Evolutionary conservation across 768 basidiomycete species (phyloP).

Genomic region (Lyophyllum decastes): DNA sequence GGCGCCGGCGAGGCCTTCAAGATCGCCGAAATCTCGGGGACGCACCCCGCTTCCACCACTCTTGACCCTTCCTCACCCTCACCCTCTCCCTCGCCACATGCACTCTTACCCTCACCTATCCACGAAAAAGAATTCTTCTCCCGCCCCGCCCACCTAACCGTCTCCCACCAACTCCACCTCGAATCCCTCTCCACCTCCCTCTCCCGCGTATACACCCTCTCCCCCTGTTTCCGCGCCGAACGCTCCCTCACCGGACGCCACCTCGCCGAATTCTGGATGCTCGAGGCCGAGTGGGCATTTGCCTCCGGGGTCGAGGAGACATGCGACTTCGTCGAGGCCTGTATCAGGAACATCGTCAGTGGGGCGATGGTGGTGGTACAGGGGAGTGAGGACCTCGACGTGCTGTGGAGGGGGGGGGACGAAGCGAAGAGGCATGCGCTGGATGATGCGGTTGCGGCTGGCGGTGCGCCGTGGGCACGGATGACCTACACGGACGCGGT

Average conservation of each 20-base stretch:
- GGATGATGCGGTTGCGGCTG: slow-evolving; percentile 33
- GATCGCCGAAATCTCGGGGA: slow-evolving; percentile 43
- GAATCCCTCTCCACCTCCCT: slow-evolving; percentile 82
- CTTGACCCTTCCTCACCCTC: slow-evolving; percentile 5
- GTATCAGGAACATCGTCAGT: slow-evolving; percentile 27
- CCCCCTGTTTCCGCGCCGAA: slow-evolving; percentile 95
- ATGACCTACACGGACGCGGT: slow-evolving; percentile 84
- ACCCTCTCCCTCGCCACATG: slow-evolving; percentile 20
- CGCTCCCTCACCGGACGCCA: slow-evolving; percentile 87
- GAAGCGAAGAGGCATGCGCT: slow-evolving; percentile 33
- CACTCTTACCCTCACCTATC: slow-evolving; percentile 10
- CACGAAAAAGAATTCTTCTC: slow-evolving; percentile 65
- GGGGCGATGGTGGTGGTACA: slow-evolving; percentile 12
- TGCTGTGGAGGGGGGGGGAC: slow-evolving; percentile 44
- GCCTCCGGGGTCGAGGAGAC: slow-evolving; percentile 38
- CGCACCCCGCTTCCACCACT: slow-evolving; percentile 23
- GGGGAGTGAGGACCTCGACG: slow-evolving; percentile 26
- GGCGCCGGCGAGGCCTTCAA: slow-evolving; percentile 93
- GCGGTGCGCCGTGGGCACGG: slow-evolving; percentile 55
- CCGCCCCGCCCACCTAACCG: slow-evolving; percentile 81
- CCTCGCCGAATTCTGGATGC: slow-evolving; percentile 98
- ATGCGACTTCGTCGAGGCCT: slow-evolving; percentile 40
- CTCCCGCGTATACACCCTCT: slow-evolving; percentile 87
- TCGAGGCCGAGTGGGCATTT: slow-evolving; percentile 89
- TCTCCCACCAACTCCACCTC: slow-evolving; percentile 94